Percentiles rank a stretch among this genome's conserved stretches.
phyloP scores from a whole-genome alignment of 225 moss, liverwort and hornwort genomes.

The Bryoerythrophyllum caledonicum region DNA sequence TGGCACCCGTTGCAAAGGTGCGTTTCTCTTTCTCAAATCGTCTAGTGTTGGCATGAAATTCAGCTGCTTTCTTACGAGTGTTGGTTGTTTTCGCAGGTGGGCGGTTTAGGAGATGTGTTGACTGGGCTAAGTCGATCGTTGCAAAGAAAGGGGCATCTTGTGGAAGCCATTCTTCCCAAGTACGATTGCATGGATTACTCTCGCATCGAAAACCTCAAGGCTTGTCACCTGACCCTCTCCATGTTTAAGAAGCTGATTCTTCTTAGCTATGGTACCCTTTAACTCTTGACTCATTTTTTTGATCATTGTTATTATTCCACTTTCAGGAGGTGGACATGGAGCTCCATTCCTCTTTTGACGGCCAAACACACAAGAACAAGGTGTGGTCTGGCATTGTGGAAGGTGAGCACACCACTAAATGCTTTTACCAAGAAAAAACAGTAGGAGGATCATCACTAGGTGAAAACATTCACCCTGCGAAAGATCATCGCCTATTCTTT shows the following conservation, averaged over 20 bases:
- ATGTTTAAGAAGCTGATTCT: background rate
- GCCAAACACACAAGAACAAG: conserved; percentile 89
- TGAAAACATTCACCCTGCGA: no score
- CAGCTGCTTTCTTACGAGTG: conserved; percentile 10
- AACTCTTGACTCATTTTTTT: conserved; percentile 9
- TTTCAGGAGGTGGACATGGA: conserved; percentile 86
- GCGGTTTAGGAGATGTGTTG: conserved; percentile 93
- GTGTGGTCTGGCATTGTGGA: conserved; percentile 96
- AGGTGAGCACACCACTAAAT: conserved; percentile 46
- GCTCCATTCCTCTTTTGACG: conserved; percentile 89
- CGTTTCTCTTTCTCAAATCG: background rate
- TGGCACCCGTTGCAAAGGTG: conserved; percentile 99
- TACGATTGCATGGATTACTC: conserved; percentile 98
- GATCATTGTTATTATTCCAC: background rate
- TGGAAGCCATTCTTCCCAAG: conserved; percentile 96
- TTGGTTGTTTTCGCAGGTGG: conserved; percentile 55
- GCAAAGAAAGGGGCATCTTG: conserved; percentile 93
- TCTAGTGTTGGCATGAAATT: background rate
- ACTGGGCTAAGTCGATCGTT: conserved; percentile 92
- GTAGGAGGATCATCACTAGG: no score
- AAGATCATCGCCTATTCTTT: no score
- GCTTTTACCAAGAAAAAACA: no score
- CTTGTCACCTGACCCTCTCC: conserved; percentile 14
- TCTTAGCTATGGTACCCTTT: background rate
- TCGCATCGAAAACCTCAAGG: conserved; percentile 82